phyloP scores from a whole-genome alignment of 306 rosid species.

The Begonia peltatifolia region DNA sequence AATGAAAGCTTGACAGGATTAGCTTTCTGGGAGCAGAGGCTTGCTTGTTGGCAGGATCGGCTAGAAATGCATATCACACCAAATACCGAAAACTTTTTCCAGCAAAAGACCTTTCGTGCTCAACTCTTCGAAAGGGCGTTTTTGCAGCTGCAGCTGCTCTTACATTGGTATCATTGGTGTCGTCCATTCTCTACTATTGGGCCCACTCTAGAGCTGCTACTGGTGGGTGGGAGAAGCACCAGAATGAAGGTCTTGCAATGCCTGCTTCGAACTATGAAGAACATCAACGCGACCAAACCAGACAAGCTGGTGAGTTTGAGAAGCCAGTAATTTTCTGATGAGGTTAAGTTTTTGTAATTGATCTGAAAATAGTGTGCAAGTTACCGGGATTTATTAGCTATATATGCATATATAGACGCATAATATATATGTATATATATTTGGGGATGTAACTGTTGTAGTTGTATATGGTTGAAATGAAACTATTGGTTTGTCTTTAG shows the following conservation, averaged over 20 bases:
- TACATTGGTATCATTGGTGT: conserved; percentile 57
- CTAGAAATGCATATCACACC: conserved; percentile 90
- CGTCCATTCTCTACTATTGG: conserved; percentile 63
- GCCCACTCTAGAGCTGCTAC: conserved; percentile 77
- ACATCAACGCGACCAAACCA: conserved; percentile 20
- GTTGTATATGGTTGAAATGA: too few relatives aligned
- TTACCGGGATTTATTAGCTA: too few relatives aligned
- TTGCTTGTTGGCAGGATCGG: conserved; percentile 87
- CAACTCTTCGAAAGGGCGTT: conserved; percentile 93
- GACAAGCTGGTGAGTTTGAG: conserved; percentile 25
- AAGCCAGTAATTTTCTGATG: conserved; percentile 13
- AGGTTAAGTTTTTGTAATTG: too few relatives aligned
- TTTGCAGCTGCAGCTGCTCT: conserved; percentile 90
- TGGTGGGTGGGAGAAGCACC: conserved; percentile 92
- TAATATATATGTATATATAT: too few relatives aligned
- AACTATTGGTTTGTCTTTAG: too few relatives aligned
- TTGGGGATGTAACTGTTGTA: too few relatives aligned
- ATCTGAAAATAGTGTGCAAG: too few relatives aligned
- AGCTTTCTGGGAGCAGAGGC: conserved; percentile 87
- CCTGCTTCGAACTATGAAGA: conserved; percentile 24
- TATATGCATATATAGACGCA: too few relatives aligned
- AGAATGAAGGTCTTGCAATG: conserved; percentile 61
- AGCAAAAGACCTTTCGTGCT: conserved; percentile 33
- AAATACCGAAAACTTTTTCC: conserved; percentile 37
- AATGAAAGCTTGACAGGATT: conserved; percentile 27